phyloP scores from a whole-genome alignment of 179 eudicot species.

The Silene coronaria region DNA sequence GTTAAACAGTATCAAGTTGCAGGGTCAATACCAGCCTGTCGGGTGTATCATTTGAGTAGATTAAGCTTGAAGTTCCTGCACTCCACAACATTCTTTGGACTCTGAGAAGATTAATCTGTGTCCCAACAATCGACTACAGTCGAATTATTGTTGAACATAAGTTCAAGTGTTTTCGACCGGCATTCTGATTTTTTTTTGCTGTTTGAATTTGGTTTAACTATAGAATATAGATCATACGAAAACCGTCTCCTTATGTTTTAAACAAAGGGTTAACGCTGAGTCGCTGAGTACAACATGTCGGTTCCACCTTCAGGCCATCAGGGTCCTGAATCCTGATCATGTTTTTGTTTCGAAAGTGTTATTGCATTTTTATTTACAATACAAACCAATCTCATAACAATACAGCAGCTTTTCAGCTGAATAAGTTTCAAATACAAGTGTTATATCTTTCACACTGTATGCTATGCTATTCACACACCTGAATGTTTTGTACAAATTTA shows the following conservation, averaged over 20 bases:
- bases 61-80: conserved; percentile 81
- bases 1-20: conserved; percentile 20
- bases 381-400: background rate
- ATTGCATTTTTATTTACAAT: conserved; percentile 2
- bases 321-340: background rate
- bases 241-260: background rate
- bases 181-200: too few species aligned
- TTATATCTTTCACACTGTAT: background rate
- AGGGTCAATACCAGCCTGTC: conserved; percentile 66
- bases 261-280: background rate
- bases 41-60: conserved; percentile 66
- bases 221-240: background rate
- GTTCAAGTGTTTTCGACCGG: too few species aligned
- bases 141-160: too few species aligned
- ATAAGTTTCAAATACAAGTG: background rate
- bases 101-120: conserved; percentile 78
- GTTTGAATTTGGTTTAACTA: too few species aligned
- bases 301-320: too few species aligned
- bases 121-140: conserved; percentile 28
- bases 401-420: background rate
- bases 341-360: background rate
- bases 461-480: background rate
- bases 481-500: conserved; percentile 2
- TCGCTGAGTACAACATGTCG: background rate
- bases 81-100: conserved; percentile 63